Evolutionary conservation across 1,139 yeast species (phyloP).

Genomic region (Suhomyces anneliseae): DNA sequence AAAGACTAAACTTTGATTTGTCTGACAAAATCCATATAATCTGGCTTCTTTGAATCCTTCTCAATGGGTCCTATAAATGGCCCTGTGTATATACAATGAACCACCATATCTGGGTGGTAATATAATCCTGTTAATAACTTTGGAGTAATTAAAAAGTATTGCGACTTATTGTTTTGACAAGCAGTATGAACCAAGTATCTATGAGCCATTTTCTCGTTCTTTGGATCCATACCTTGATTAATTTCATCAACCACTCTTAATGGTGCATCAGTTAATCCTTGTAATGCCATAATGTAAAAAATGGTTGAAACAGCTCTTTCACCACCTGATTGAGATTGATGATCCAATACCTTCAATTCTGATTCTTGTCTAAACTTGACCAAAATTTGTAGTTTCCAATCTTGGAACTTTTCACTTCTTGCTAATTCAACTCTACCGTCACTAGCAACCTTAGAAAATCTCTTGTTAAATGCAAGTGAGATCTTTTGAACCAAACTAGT

Average conservation of each 20-base stretch:
- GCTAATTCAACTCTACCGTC: conserved; percentile 74
- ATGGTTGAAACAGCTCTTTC: conserved; percentile 96
- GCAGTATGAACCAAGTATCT: conserved; percentile 84
- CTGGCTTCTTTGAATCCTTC: conserved; percentile 17
- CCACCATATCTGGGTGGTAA: conserved; percentile 79
- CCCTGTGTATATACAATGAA: conserved; percentile 85
- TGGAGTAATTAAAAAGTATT: conserved; percentile 91
- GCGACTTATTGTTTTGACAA: conserved; percentile 61
- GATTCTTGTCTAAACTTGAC: conserved; percentile 84
- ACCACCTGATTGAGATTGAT: conserved; percentile 95
- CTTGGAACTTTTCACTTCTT: conserved; percentile 54
- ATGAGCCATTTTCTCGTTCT: conserved; percentile 87
- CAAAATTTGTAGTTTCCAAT: conserved; percentile 83
- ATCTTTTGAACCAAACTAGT: conserved; percentile 50
- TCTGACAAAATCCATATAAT: conserved; percentile 31
- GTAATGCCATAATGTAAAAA: conserved; percentile 84
- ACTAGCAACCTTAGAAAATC: conserved; percentile 77
- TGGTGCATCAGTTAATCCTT: conserved; percentile 88
- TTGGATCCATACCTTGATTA: conserved; percentile 98
- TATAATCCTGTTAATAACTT: conserved; percentile 76
- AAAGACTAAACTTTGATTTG: not conserved
- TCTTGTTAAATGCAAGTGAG: conserved; percentile 60
- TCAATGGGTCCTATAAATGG: conserved; percentile 33
- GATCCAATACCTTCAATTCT: conserved; percentile 66
- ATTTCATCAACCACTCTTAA: conserved; percentile 96